Conservation (phyloP, 106 monocot species). For the Hemerocallis citrina region DNA sequence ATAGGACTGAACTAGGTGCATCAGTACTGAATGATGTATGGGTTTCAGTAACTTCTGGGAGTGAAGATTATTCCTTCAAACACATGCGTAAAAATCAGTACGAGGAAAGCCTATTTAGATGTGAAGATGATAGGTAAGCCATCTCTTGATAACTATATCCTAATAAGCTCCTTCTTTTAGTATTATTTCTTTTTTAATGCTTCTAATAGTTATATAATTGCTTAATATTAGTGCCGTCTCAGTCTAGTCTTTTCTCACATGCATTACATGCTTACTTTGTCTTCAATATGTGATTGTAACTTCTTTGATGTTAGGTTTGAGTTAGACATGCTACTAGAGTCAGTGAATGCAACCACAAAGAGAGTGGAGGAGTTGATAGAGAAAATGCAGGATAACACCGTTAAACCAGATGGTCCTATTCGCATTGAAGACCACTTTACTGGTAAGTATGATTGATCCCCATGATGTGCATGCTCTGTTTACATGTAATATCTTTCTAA, state of each 20-base stretch:
- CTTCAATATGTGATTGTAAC: neutral
- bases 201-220: neutral
- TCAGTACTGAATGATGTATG: conserved; percentile 83
- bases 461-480: neutral
- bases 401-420: conserved; percentile 62
- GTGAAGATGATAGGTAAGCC: conserved; percentile 99
- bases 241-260: too few relatives aligned
- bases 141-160: too few relatives aligned
- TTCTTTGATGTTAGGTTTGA: conserved; percentile 59
- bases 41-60: conserved; percentile 96
- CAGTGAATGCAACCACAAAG: conserved; percentile 68
- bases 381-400: conserved; percentile 73
- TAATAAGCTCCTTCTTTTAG: neutral
- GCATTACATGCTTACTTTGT: neutral
- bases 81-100: conserved; percentile 99
- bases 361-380: conserved; percentile 80
- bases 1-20: conserved; percentile 66
- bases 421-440: conserved; percentile 73
- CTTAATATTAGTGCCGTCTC: neutral
- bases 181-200: neutral
- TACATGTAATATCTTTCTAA: conserved; percentile 1
- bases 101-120: conserved; percentile 96
- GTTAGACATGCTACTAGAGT: conserved; percentile 89
- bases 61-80: conserved; percentile 98
- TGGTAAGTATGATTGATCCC: conserved; percentile 37